Conservation (phyloP, 805 yeast genomes). For the Candida sanyiensis region DNA sequence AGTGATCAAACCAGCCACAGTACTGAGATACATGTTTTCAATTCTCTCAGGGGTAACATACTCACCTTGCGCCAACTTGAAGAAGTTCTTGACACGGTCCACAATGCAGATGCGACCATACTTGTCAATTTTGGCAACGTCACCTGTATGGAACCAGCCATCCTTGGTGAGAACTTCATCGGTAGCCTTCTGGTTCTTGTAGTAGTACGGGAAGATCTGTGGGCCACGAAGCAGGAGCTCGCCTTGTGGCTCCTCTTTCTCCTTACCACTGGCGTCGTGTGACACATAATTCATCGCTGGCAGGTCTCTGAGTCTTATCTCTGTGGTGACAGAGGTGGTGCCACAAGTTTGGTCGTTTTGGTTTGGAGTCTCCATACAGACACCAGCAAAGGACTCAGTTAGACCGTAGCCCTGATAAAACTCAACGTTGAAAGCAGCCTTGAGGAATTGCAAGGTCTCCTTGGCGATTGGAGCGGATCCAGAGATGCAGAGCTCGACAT, state of each 20-base stretch:
- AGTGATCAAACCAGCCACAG: slow-evolving; percentile 32
- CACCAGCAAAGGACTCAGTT: slow-evolving; percentile 49
- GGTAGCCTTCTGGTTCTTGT: slow-evolving; percentile 43
- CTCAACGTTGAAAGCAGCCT: slow-evolving; percentile 43
- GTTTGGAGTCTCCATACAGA: slow-evolving; percentile 26
- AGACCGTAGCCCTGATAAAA: slow-evolving; percentile 48
- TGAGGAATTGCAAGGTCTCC: slow-evolving; percentile 48
- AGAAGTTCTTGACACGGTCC: slow-evolving; percentile 53
- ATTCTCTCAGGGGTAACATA: slow-evolving; percentile 65
- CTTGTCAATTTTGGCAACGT: slow-evolving; percentile 41
- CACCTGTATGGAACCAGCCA: slow-evolving; percentile 57
- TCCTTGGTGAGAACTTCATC: slow-evolving; percentile 38
- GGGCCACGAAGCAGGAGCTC: slow-evolving; percentile 51
- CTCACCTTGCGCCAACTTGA: slow-evolving; percentile 49
- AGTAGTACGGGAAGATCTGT: slow-evolving; percentile 47
- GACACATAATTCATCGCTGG: slow-evolving; percentile 39
- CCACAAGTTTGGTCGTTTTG: slow-evolving; percentile 26
- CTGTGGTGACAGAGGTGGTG: slow-evolving; percentile 37
- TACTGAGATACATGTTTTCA: slow-evolving; percentile 48
- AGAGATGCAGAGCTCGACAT: slow-evolving; percentile 26
- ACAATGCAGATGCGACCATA: slow-evolving; percentile 45
- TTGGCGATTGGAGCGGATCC: slow-evolving; percentile 62
- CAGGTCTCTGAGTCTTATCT: slow-evolving; percentile 41
- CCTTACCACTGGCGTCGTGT: slow-evolving; percentile 21
- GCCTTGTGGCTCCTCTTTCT: slow-evolving; percentile 32